These are phyloP conservation scores for Calonectria ilicicola DNA, from an alignment of 2,329 filamentous ascomycete species.

Conservation along the genomic window DNA sequence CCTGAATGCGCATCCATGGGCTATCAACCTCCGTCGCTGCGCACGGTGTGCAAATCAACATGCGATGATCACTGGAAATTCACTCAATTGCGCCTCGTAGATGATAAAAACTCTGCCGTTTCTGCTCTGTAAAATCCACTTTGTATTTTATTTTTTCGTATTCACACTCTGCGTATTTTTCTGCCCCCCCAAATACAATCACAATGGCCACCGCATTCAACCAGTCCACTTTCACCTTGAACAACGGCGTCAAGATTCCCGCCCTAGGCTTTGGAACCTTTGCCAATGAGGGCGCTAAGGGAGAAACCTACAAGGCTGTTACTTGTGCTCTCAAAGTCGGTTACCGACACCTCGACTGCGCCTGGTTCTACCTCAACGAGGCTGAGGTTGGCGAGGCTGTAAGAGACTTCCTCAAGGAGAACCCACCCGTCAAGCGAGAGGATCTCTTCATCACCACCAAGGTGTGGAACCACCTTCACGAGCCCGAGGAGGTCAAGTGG, in stretches of 20 bases:
- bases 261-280: conserved; percentile 75
- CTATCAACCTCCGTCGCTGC: background rate
- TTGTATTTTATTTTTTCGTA: background rate
- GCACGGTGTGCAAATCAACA: background rate
- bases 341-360: conserved; percentile 62
- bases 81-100: background rate
- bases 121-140: background rate
- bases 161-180: background rate
- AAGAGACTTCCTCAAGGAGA: conserved; percentile 46
- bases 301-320: conserved; percentile 46
- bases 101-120: conserved; percentile 5
- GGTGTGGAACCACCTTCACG: conserved; percentile 70
- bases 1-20: background rate
- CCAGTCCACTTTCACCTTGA: conserved; percentile 56
- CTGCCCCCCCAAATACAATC: background rate
- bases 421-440: conserved; percentile 45
- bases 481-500: conserved; percentile 60
- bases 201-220: conserved; percentile 38
- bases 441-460: conserved; percentile 68
- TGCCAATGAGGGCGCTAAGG: conserved; percentile 67
- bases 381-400: conserved; percentile 57
- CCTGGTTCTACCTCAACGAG: conserved; percentile 60
- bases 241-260: conserved; percentile 69
- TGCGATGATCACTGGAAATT: conserved; percentile 2
- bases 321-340: conserved; percentile 57